phyloP scores from a whole-genome alignment of 2,329 filamentous ascomycete species.

The Neopestalotiopsis clavispora region DNA sequence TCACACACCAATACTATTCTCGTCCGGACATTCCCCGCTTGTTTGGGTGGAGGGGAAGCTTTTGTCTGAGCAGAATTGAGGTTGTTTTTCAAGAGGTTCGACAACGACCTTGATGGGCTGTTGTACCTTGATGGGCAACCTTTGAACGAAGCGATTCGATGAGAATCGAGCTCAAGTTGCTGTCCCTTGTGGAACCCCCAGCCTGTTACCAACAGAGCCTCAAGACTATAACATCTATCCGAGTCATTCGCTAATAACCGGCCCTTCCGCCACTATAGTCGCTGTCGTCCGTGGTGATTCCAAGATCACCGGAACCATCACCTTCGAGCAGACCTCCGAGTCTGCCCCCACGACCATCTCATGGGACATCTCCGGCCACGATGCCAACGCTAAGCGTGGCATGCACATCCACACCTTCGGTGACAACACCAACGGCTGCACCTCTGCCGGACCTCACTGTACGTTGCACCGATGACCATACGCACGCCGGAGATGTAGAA shows the following conservation, averaged over 20 bases:
- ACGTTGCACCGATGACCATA: constrained; percentile 44
- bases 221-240: constrained; percentile 6
- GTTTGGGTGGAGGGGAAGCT: constrained; percentile 32
- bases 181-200: constrained; percentile 26
- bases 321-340: constrained; percentile 92
- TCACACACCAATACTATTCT: constrained; percentile 25
- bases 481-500: background rate
- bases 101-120: constrained; percentile 51
- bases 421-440: constrained; percentile 99
- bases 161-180: background rate
- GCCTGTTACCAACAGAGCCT: constrained; percentile 4
- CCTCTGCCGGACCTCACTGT: constrained; percentile 97
- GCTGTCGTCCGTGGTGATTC: constrained; percentile 97
- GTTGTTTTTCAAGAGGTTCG: constrained; percentile 49
- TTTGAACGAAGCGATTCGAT: constrained; percentile 21
- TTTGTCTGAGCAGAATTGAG: constrained; percentile 60
- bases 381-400: constrained; percentile 93
- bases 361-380: constrained; percentile 92
- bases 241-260: constrained; percentile 30
- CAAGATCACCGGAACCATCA: constrained; percentile 90
- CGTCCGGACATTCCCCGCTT: constrained; percentile 18
- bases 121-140: constrained; percentile 34
- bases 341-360: constrained; percentile 81
- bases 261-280: constrained; percentile 60
- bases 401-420: constrained; percentile 99